These are phyloP conservation scores for Nicotiana rustica DNA, from an alignment of 305 asterid genomes.

Conservation along the genomic window DNA sequence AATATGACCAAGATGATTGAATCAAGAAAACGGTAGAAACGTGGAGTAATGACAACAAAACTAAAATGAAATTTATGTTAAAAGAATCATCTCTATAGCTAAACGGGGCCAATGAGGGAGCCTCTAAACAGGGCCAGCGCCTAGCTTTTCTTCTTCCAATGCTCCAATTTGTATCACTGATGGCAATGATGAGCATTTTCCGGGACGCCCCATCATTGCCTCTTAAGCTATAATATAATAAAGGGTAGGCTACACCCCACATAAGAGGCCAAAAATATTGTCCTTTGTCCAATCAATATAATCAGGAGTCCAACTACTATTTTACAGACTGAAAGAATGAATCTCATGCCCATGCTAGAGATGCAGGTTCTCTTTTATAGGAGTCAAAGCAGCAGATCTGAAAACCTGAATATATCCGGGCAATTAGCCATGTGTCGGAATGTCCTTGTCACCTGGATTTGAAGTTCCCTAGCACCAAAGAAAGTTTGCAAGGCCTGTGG, in stretches of 20 bases:
- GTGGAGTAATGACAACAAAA: slow-evolving; percentile 42
- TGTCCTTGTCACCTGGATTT: slow-evolving; percentile 33
- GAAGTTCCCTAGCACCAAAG: slow-evolving; percentile 33
- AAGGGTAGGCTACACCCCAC: slow-evolving; percentile 45
- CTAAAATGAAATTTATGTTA: slow-evolving; percentile 42
- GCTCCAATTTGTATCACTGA: slow-evolving; percentile 45
- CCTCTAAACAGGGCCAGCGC: slow-evolving; percentile 47
- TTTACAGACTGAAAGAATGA: slow-evolving; percentile 70
- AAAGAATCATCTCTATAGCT: slow-evolving; percentile 56
- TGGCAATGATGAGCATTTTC: slow-evolving; percentile 37
- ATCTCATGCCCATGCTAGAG: slow-evolving; percentile 52
- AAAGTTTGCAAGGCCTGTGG: slow-evolving; percentile 40
- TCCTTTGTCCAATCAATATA: slow-evolving; percentile 59
- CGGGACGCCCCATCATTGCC: slow-evolving; percentile 50
- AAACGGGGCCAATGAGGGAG: slow-evolving; percentile 46
- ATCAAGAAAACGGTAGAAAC: background rate
- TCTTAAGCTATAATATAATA: slow-evolving; percentile 48
- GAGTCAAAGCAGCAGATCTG: slow-evolving; percentile 42
- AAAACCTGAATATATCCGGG: slow-evolving; percentile 34
- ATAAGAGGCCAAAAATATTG: slow-evolving; percentile 56
- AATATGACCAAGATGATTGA: slow-evolving; percentile 41
- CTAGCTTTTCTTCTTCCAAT: slow-evolving; percentile 47
- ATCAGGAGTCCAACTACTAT: slow-evolving; percentile 57
- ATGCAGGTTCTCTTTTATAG: slow-evolving; percentile 50
- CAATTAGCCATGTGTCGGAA: slow-evolving; percentile 31